Conservation (phyloP, 345 rosid species). For the Firmiana major region DNA sequence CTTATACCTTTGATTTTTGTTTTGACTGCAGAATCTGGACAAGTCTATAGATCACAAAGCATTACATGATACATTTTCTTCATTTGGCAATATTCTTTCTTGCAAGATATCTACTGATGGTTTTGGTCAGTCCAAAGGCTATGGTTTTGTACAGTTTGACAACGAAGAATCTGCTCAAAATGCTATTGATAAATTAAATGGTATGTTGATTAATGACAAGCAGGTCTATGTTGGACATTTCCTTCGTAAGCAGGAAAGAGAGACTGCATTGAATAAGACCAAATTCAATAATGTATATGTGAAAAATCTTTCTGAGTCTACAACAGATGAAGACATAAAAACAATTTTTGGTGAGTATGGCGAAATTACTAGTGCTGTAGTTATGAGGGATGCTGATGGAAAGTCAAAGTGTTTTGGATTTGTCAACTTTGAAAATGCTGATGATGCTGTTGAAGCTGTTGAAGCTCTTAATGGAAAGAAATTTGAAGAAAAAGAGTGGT, state of each 20-base stretch:
- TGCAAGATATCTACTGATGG: conserved; percentile 82
- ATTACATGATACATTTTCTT: conserved; percentile 76
- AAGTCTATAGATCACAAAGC: conserved; percentile 91
- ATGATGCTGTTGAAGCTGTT: conserved; percentile 79
- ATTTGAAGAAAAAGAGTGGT: conserved; percentile 87
- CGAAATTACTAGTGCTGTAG: conserved; percentile 63
- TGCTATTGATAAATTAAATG: conserved; percentile 78
- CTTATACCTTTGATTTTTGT: neutral
- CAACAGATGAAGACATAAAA: conserved; percentile 69
- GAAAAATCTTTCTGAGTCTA: conserved; percentile 65
- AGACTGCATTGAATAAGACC: conserved; percentile 36
- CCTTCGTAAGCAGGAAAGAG: conserved; percentile 86
- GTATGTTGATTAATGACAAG: conserved; percentile 91
- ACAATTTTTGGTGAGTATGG: conserved; percentile 75
- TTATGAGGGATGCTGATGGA: conserved; percentile 89
- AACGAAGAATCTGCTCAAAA: conserved; percentile 73
- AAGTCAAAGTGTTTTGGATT: conserved; percentile 94
- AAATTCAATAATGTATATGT: conserved; percentile 82
- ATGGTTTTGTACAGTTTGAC: conserved; percentile 91
- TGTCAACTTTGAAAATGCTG: conserved; percentile 75
- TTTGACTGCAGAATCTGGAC: conserved; percentile 64
- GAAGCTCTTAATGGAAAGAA: conserved; percentile 80
- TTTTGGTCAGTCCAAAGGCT: conserved; percentile 88
- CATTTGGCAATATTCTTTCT: conserved; percentile 82
- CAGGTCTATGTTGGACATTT: conserved; percentile 92